Evolutionary conservation across 2,329 filamentous ascomycete species (phyloP).

Genomic region (Fusarium sp.): DNA sequence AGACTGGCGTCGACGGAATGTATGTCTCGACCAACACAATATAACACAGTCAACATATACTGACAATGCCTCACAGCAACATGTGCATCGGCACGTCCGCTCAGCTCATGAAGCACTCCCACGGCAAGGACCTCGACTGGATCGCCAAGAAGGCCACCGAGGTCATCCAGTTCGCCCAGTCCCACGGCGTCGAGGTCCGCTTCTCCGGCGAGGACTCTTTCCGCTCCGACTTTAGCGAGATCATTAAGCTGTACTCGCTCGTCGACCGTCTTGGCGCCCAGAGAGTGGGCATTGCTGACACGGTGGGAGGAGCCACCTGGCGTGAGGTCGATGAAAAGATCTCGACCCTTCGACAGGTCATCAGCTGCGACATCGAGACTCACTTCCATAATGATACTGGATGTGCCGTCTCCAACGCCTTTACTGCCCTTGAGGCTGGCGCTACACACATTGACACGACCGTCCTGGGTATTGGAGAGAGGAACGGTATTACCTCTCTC

Average conservation of each 20-base stretch:
- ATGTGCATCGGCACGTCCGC: conserved; percentile 88
- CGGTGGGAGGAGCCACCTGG: conserved; percentile 87
- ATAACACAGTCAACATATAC: background rate
- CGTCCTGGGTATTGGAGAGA: conserved; percentile 65
- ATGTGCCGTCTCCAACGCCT: conserved; percentile 90
- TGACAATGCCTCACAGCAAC: conserved; percentile 55
- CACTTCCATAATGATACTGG: conserved; percentile 86
- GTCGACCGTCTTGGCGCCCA: conserved; percentile 87
- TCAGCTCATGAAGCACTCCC: conserved; percentile 85
- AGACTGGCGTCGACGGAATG: conserved; percentile 73
- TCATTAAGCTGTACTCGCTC: conserved; percentile 83
- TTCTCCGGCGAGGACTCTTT: conserved; percentile 85
- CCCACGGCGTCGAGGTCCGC: conserved; percentile 46
- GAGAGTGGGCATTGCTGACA: conserved; percentile 92
- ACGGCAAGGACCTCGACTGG: conserved; percentile 92
- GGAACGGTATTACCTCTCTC: conserved; percentile 79
- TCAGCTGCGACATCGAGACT: conserved; percentile 73
- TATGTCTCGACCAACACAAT: background rate
- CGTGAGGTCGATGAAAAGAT: conserved; percentile 92
- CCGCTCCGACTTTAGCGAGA: conserved; percentile 80
- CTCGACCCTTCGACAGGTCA: conserved; percentile 76
- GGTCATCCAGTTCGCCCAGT: conserved; percentile 49
- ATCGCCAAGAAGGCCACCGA: conserved; percentile 70
- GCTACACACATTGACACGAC: conserved; percentile 87
- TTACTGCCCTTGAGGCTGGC: conserved; percentile 88